Evolutionary conservation across 2,329 filamentous ascomycete species (phyloP).

Genomic region (Kalaharituber pfeilii): DNA sequence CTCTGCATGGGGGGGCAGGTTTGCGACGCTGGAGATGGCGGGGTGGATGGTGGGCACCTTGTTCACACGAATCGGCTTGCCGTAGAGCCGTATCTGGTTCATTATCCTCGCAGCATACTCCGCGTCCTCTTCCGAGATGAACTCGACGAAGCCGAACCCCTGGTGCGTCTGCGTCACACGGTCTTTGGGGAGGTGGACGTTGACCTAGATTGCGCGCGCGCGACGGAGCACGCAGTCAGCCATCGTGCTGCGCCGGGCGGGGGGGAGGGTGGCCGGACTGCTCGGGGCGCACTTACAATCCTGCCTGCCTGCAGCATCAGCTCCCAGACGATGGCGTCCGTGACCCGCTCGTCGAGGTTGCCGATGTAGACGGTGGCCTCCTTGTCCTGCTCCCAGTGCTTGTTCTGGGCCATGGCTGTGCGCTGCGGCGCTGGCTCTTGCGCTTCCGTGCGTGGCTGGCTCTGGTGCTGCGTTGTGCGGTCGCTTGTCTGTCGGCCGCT

Average conservation of each 20-base stretch:
- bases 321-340: conserved; percentile 83
- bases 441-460: too few relatives aligned
- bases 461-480: not conserved
- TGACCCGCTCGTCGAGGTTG: conserved; percentile 92
- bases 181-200: conserved; percentile 95
- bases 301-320: conserved; percentile 95
- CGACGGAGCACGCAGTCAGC: too few relatives aligned
- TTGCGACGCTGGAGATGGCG: conserved; percentile 22
- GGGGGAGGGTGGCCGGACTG: not conserved
- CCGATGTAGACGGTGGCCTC: conserved; percentile 74
- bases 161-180: conserved; percentile 93
- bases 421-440: conserved; percentile 7
- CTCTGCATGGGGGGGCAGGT: not conserved
- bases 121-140: conserved; percentile 84
- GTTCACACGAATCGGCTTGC: conserved; percentile 91
- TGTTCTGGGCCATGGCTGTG: conserved; percentile 46
- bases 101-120: conserved; percentile 94
- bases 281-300: conserved; percentile 37
- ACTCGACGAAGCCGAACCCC: conserved; percentile 98
- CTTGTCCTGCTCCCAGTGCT: conserved; percentile 48
- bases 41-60: too few relatives aligned
- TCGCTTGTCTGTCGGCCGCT: too few relatives aligned
- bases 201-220: conserved; percentile 42
- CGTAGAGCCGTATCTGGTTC: conserved; percentile 85
- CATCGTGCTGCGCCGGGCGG: not conserved